These are phyloP conservation scores for Pelargonium australe DNA, from an alignment of 441 rosid species.

Conservation along the genomic window DNA sequence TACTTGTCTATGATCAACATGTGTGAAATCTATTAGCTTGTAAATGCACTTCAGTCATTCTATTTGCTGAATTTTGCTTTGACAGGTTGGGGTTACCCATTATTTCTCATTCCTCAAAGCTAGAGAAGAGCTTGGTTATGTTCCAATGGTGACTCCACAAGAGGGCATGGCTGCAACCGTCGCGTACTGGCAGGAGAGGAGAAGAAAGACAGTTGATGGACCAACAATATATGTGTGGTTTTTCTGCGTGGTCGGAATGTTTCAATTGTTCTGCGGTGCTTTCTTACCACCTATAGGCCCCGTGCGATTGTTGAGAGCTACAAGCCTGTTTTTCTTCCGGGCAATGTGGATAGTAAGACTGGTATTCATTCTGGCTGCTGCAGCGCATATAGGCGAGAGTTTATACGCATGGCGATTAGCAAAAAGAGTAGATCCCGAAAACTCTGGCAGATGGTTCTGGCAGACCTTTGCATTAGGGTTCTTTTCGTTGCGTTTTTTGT, in stretches of 20 bases:
- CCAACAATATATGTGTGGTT: constrained; percentile 64
- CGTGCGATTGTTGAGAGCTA: constrained; percentile 44
- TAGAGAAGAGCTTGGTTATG: constrained; percentile 79
- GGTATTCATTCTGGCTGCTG: constrained; percentile 32
- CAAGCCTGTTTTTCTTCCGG: constrained; percentile 47
- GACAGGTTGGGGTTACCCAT: constrained; percentile 85
- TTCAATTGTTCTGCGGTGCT: constrained; percentile 40
- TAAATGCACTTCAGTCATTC: too few relatives aligned
- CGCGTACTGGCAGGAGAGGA: constrained; percentile 67
- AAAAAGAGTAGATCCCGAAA: constrained; percentile 58
- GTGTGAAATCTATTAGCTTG: too few relatives aligned
- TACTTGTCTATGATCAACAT: too few relatives aligned
- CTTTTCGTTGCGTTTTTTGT: constrained; percentile 56
- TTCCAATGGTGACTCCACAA: constrained; percentile 65
- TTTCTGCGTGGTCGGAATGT: constrained; percentile 45
- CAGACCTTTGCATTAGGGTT: constrained; percentile 68
- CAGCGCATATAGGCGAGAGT: constrained; percentile 50
- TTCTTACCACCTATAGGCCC: constrained; percentile 70
- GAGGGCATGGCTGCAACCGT: constrained; percentile 92
- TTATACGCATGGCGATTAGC: constrained; percentile 64
- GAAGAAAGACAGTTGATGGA: constrained; percentile 66
- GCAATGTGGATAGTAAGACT: constrained; percentile 39
- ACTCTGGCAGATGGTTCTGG: constrained; percentile 87
- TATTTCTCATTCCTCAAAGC: constrained; percentile 88
- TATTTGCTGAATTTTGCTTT: constrained; percentile 18